Evolutionary conservation across 805 yeast genomes (phyloP), one percentile per base, ranked within the genome.

Genomic region (Suhomyces kilbournensis): DNA sequence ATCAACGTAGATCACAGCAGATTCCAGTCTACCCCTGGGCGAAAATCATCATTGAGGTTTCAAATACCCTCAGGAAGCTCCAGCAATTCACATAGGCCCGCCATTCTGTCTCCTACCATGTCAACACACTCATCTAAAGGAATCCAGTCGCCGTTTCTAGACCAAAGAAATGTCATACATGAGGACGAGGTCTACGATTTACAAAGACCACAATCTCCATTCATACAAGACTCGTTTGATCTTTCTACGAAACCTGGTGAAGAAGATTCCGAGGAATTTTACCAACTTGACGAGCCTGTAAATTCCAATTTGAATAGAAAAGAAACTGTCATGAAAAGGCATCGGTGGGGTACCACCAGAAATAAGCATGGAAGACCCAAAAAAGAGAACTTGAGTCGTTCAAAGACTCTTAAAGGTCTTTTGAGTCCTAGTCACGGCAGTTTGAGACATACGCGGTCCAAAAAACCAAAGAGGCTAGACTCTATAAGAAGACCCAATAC

Each of bases 311-410:
- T 52, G 40, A 47, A 49, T 19, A 46, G 67, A 57, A 35, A 73
- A 32, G 78, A 73, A 14, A 75, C 87, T 0, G 72, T 78, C n/a
- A 86, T 88, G 83, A 83, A 86, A 58, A 79, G 96, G 61, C 81
- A 85, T 59, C 78, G 97, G 70, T 90, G 96, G 96, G 97, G 97
- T 53, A 92, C 97, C 3, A 90, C 87, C 58, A 79, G 96, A 59
- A 81, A 83, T 61, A 82, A 82, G 53, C 79, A 82, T 55, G 96
- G 96, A 7, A 76, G 78, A 46, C 92, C 94, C 20, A 58, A 63
- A 44, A 63, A 63, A 49, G 76, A 72, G 51, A 67, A 70, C 44
- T 71, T 81, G 9, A 78, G 78, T 7, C 72, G 92, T 57, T 79
- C 84, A 15, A 85, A 77, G 61, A 85, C 93, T 0, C 65, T 87